Evolutionary conservation across 2,329 filamentous ascomycete genomes (phyloP).

Genomic region (Colletotrichum spaethianum): DNA sequence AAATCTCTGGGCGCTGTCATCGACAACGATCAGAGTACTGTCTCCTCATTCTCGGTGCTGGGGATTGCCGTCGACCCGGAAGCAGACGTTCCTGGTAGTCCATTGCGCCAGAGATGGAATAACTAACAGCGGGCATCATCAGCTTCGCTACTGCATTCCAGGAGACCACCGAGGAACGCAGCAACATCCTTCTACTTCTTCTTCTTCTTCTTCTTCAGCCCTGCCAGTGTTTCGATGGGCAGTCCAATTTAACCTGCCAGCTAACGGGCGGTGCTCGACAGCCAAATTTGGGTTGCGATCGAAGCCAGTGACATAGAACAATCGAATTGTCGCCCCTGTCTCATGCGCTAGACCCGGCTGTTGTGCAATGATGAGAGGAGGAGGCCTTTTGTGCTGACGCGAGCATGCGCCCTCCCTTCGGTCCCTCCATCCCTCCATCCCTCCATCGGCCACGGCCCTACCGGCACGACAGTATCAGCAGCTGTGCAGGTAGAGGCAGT

Average conservation of each 20-base stretch:
- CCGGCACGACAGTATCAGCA: slow-evolving; percentile 25
- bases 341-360: slow-evolving; percentile 1
- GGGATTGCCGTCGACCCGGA: background rate
- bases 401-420: slow-evolving; percentile 9
- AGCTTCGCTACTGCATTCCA: slow-evolving; percentile 14
- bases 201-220: slow-evolving; percentile 30
- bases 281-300: background rate
- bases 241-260: slow-evolving; percentile 18
- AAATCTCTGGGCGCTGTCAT: slow-evolving; percentile 36
- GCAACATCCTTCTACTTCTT: slow-evolving; percentile 13
- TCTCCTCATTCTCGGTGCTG: background rate
- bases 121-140: slow-evolving; percentile 1
- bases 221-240: slow-evolving; percentile 11
- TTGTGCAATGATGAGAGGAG: background rate
- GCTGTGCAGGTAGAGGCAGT: slow-evolving; percentile 21
- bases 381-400: slow-evolving; percentile 29
- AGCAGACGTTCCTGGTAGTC: background rate
- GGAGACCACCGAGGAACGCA: background rate
- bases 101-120: background rate
- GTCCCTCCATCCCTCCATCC: background rate
- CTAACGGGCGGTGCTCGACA: background rate
- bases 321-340: background rate
- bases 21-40: slow-evolving; percentile 32
- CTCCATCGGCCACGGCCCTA: slow-evolving; percentile 11
- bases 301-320: background rate